Percentiles rank a stretch among this genome's conserved stretches.
Conservation (phyloP, 2,329 filamentous ascomycete species). For the Cadophora gregata region DNA sequence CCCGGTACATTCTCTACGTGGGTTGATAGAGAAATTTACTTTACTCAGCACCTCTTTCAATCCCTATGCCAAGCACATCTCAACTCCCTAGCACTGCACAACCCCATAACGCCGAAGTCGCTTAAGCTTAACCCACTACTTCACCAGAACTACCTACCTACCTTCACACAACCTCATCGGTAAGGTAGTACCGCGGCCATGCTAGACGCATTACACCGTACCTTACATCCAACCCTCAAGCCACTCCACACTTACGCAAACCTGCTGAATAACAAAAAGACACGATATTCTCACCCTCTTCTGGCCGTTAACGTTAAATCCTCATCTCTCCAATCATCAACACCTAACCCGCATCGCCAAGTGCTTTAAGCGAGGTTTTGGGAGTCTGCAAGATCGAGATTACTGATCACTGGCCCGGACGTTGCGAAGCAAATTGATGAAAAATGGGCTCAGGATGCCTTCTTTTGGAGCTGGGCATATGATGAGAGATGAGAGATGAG, state of each 20-base stretch:
- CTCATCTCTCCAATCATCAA: background rate
- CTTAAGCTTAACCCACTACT: background rate
- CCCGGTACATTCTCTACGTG: too few species aligned
- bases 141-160: background rate
- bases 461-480: slow-evolving; percentile 2
- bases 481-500: background rate
- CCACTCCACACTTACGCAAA: background rate
- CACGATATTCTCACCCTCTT: background rate
- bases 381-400: background rate
- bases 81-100: too few species aligned
- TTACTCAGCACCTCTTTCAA: too few species aligned
- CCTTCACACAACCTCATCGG: too few species aligned
- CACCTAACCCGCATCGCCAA: slow-evolving; percentile 4
- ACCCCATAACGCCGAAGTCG: background rate
- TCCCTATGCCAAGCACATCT: too few species aligned
- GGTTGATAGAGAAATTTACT: too few species aligned
- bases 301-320: background rate
- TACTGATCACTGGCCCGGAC: background rate
- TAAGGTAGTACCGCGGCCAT: background rate
- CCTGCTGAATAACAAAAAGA: slow-evolving; percentile 1
- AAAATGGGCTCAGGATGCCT: background rate
- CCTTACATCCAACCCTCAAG: background rate
- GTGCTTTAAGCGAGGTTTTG: background rate
- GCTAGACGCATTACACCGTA: background rate
- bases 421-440: background rate